phyloP scores from a whole-genome alignment of 2,329 filamentous ascomycete genomes.

The Cladosporium sp. region DNA sequence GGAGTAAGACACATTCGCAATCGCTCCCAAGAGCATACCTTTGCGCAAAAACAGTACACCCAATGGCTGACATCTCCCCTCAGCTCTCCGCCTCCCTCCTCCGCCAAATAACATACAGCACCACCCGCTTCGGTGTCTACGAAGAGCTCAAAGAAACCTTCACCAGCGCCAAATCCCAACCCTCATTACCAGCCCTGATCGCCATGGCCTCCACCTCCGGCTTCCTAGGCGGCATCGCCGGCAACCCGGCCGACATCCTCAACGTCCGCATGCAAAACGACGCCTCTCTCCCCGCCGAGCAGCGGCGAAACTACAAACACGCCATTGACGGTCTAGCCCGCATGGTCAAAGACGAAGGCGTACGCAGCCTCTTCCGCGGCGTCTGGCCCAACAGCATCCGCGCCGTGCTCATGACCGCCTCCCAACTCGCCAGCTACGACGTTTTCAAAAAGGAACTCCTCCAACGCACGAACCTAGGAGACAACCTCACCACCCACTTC shows the following conservation, averaged over 20 bases:
- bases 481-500: constrained; percentile 74
- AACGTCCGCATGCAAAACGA: constrained; percentile 99
- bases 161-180: constrained; percentile 47
- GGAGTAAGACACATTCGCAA: constrained; percentile 49
- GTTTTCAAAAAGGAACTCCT: constrained; percentile 70
- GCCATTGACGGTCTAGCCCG: constrained; percentile 79
- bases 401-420: constrained; percentile 82
- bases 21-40: background rate
- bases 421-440: constrained; percentile 80
- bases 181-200: constrained; percentile 67
- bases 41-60: background rate
- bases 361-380: constrained; percentile 71
- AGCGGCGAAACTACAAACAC: constrained; percentile 84
- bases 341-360: constrained; percentile 83
- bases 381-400: constrained; percentile 77
- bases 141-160: constrained; percentile 79
- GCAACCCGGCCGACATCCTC: constrained; percentile 91
- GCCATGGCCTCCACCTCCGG: constrained; percentile 79
- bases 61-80: constrained; percentile 1
- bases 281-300: constrained; percentile 64
- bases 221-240: constrained; percentile 80
- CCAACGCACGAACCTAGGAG: constrained; percentile 57
- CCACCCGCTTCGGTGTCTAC: constrained; percentile 93
- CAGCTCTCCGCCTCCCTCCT: constrained; percentile 83
- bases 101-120: constrained; percentile 90